These are phyloP conservation scores for Epicoccum sorghinum DNA, from an alignment of 2,329 filamentous ascomycete genomes.

Conservation along the genomic window DNA sequence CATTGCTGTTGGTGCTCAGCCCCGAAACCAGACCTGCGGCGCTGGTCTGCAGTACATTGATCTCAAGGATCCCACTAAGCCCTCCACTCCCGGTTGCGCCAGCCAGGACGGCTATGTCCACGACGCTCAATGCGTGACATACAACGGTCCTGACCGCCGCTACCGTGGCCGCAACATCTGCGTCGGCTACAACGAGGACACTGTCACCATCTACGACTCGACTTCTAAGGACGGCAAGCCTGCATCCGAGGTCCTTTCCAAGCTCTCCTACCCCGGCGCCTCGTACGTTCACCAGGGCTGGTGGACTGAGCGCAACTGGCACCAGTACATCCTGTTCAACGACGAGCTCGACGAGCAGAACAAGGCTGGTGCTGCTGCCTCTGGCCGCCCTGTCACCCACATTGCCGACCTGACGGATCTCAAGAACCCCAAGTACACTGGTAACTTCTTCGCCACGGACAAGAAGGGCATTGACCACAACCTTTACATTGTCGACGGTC, in stretches of 20 bases:
- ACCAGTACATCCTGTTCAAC: slow-evolving; percentile 43
- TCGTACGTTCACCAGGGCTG: slow-evolving; percentile 65
- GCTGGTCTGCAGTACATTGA: slow-evolving; percentile 65
- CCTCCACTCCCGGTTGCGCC: slow-evolving; percentile 59
- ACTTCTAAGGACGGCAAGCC: slow-evolving; percentile 59
- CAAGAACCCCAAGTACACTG: slow-evolving; percentile 47
- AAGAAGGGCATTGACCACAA: slow-evolving; percentile 53
- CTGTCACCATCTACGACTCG: slow-evolving; percentile 59
- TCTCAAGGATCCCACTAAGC: slow-evolving; percentile 60
- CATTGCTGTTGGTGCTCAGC: slow-evolving; percentile 42
- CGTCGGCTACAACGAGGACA: slow-evolving; percentile 62
- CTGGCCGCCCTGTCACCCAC: slow-evolving; percentile 42
- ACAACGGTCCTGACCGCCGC: slow-evolving; percentile 57
- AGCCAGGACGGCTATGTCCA: slow-evolving; percentile 64
- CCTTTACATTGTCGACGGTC: slow-evolving; percentile 51
- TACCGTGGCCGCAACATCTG: slow-evolving; percentile 61
- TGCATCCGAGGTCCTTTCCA: slow-evolving; percentile 62
- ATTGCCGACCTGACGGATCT: slow-evolving; percentile 45
- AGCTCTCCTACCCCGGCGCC: slow-evolving; percentile 60
- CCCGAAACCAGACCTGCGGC: slow-evolving; percentile 50
- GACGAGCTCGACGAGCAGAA: slow-evolving; percentile 43
- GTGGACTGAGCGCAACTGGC: slow-evolving; percentile 52
- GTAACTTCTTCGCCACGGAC: slow-evolving; percentile 48
- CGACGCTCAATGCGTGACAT: slow-evolving; percentile 65
- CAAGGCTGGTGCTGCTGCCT: slow-evolving; percentile 35